Evolutionary conservation across 768 basidiomycete genomes (phyloP).

Genomic region (Termitomyces sp.): DNA sequence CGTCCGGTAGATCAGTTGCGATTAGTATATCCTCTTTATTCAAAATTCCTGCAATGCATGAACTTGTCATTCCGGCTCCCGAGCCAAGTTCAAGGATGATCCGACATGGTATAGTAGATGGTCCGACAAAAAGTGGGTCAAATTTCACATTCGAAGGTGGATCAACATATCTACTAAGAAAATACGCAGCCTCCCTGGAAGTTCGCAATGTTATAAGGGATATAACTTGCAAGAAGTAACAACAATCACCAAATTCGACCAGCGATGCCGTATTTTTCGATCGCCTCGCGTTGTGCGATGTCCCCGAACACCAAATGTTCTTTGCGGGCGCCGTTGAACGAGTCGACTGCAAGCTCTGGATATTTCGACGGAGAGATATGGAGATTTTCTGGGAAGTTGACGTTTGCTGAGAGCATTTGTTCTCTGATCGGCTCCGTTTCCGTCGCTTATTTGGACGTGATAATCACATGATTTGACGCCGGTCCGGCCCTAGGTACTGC

Average conservation of each 20-base stretch:
- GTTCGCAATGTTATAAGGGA: conserved; percentile 6
- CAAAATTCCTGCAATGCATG: conserved; percentile 27
- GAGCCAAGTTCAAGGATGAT: conserved; percentile 73
- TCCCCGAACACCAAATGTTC: conserved; percentile 21
- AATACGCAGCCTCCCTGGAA: conserved; percentile 70
- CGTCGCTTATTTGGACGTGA: not conserved
- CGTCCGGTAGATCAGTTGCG: conserved; percentile 76
- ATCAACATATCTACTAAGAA: conserved; percentile 49
- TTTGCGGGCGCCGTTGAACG: not conserved
- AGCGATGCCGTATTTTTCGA: conserved; percentile 73
- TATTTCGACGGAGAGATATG: conserved; percentile 27
- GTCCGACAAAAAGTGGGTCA: conserved; percentile 45
- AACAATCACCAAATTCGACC: conserved; percentile 75
- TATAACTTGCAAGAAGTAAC: not conserved
- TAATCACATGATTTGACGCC: conserved; percentile 11
- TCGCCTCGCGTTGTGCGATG: conserved; percentile 49
- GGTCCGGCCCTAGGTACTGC: conserved; percentile 13
- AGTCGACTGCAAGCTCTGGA: conserved; percentile 8
- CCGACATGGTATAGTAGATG: not conserved
- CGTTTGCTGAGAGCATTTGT: not conserved
- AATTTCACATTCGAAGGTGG: conserved; percentile 33
- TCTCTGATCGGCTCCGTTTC: not conserved
- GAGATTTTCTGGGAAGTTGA: conserved; percentile 35
- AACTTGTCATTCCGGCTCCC: conserved; percentile 62
- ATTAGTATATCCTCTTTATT: conserved; percentile 42